phyloP scores from a whole-genome alignment of 2,329 filamentous ascomycete species.

The Aureobasidium melanogenum region DNA sequence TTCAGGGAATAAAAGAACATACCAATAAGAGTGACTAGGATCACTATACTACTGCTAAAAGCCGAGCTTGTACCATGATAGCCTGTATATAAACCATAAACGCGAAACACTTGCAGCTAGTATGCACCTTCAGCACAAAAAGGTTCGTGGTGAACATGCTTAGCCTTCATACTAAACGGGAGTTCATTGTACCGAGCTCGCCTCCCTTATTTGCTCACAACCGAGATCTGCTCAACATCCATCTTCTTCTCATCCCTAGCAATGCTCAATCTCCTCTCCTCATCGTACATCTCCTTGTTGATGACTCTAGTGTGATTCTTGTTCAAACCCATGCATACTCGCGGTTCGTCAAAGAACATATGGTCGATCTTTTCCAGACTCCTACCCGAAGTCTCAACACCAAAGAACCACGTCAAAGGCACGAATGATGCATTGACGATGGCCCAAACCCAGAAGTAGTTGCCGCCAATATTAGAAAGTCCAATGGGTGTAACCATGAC shows the following conservation, averaged over 20 bases:
- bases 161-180: too few species aligned
- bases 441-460: conserved; percentile 17
- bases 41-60: too few species aligned
- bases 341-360: conserved; percentile 24
- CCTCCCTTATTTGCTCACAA: neutral
- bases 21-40: neutral
- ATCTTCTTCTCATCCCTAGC: conserved; percentile 1
- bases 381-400: conserved; percentile 27
- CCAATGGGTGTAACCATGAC: conserved; percentile 17
- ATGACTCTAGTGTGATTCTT: conserved; percentile 21
- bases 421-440: conserved; percentile 35
- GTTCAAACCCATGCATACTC: conserved; percentile 26
- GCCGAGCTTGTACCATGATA: too few species aligned
- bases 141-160: too few species aligned
- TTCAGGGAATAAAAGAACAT: neutral
- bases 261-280: conserved; percentile 18
- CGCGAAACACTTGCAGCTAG: too few species aligned
- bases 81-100: too few species aligned
- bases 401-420: conserved; percentile 21
- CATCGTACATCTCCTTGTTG: conserved; percentile 17
- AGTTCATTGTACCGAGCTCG: too few species aligned
- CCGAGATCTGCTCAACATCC: neutral
- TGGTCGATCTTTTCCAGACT: conserved; percentile 15
- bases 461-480: conserved; percentile 11
- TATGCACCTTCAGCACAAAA: too few species aligned